phyloP scores from a whole-genome alignment of 2,329 filamentous ascomycete genomes.

The Neonectria hederae region DNA sequence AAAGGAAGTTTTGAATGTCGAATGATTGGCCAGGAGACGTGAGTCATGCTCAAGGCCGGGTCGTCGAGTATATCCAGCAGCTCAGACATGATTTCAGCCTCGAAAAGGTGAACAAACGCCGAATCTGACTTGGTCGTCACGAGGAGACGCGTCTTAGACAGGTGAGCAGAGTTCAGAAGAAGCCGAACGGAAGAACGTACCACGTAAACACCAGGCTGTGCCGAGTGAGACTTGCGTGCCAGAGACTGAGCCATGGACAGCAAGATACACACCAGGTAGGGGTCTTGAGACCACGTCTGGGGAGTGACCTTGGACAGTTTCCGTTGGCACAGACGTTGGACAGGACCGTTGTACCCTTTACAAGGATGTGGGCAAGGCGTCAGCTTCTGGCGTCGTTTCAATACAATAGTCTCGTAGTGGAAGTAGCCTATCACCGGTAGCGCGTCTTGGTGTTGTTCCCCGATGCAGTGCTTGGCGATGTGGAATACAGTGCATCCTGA shows the following conservation, averaged over 20 bases:
- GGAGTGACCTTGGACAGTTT: slow-evolving; percentile 4
- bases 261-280: slow-evolving; percentile 15
- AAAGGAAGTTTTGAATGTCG: background rate
- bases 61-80: background rate
- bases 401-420: slow-evolving; percentile 1
- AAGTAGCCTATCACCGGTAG: slow-evolving; percentile 6
- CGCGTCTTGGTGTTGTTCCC: background rate
- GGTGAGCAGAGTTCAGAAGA: background rate
- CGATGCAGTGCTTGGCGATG: background rate
- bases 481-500: background rate
- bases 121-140: slow-evolving; percentile 5
- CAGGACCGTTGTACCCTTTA: slow-evolving; percentile 1
- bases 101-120: slow-evolving; percentile 8
- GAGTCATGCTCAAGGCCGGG: background rate
- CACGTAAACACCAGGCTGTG: background rate
- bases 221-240: background rate
- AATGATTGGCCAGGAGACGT: background rate
- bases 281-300: slow-evolving; percentile 8
- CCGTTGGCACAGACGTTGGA: background rate
- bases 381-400: background rate
- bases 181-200: background rate
- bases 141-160: slow-evolving; percentile 6
- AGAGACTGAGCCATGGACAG: slow-evolving; percentile 14
- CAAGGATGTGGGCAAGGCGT: background rate
- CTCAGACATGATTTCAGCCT: background rate